phyloP scores from a whole-genome alignment of 208 protist genomes.

The Acanthamoeba lenticulata region DNA sequence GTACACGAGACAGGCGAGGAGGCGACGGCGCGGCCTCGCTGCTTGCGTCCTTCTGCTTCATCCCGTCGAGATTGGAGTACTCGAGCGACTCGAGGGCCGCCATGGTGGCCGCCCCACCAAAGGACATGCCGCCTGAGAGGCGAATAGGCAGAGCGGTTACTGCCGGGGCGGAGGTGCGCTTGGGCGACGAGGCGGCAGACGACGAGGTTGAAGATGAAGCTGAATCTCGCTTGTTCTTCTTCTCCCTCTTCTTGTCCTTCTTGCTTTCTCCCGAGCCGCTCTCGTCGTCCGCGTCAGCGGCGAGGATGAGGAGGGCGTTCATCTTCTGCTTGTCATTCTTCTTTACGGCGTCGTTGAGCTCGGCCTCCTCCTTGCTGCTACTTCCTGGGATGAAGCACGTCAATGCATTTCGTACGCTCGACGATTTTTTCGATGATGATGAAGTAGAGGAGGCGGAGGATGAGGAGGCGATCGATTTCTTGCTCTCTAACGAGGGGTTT shows the following conservation, averaged over 20 bases:
- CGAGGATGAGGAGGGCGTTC: not conserved
- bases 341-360: too few relatives aligned
- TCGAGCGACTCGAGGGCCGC: too few relatives aligned
- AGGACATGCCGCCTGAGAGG: not conserved
- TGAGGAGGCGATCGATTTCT: too few relatives aligned
- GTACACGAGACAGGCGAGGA: too few relatives aligned
- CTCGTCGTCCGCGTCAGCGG: not conserved
- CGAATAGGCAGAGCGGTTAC: too few relatives aligned
- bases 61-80: too few relatives aligned
- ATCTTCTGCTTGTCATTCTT: slow-evolving; percentile 22
- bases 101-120: not conserved
- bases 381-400: not conserved
- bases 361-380: not conserved
- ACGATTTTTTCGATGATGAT: too few relatives aligned
- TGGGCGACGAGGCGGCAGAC: not conserved
- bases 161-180: not conserved
- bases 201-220: not conserved
- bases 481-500: not conserved
- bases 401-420: not conserved
- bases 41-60: too few relatives aligned
- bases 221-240: not conserved
- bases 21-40: too few relatives aligned
- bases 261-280: not conserved
- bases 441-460: too few relatives aligned
- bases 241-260: not conserved